Evolutionary conservation across 805 yeast genomes (phyloP), one percentile per base, ranked within the genome.

Genomic region (Candida alai): DNA sequence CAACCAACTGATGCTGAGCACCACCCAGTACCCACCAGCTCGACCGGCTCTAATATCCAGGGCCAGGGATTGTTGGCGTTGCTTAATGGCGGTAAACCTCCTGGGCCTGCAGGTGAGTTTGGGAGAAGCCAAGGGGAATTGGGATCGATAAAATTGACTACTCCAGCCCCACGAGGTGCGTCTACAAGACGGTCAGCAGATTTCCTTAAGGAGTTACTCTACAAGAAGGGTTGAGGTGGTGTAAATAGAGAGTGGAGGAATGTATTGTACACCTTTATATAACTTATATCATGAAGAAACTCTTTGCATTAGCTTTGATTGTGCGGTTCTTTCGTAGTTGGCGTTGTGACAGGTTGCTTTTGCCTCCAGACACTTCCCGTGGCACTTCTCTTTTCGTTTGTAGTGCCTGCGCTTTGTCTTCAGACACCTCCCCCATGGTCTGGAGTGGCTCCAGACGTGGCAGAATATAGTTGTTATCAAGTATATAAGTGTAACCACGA

Each of bases 41-140:
- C 25, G n/a, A 15, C 25, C 12, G 24, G 16, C 21, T 31, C 31
- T n/a, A 47, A 43, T 22, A 21, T 34, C 6, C 48, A 44, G 12
- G 56, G 55, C n/a, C 41, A 48, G 30, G 49, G 45, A 16, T 40
- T 54, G 19, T 41, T 54, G 21, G 48, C 49, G 17, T 40, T 53
- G 18, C 46, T 54, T 30, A 53, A 51, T 26, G 37, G 37, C 14
- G 38, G 27, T 19, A 19, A 19, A 22, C 31, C 32, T 7, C 19
- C 27, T 9, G 27, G 35, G 19, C n/a, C 30, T 6, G 11, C 30
- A 16, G 17, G 19, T 11, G 33, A 13, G 26, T 25, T n/a, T n/a
- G n/a, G n/a, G n/a, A n/a, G n/a, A n/a, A n/a, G n/a, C n/a, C n/a
- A n/a, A n/a, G n/a, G n/a, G n/a, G n/a, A n/a, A n/a, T n/a, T n/a